Base-by-base conservation (phyloP, 495 filamentous ascomycete species). In the Penicillium riverlandense region DNA sequence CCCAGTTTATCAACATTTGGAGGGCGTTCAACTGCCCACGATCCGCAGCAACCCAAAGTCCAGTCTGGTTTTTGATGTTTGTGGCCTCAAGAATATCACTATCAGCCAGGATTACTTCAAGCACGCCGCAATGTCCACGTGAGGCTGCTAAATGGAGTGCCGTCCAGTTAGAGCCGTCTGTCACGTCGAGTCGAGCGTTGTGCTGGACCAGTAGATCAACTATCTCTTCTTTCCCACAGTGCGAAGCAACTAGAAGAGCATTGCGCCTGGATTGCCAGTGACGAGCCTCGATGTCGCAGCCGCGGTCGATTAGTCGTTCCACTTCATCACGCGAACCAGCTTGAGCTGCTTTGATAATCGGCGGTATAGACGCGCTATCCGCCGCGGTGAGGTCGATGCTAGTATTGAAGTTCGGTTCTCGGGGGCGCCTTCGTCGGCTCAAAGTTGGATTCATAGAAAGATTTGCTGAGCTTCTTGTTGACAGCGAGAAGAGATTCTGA, bases 181-280 rank as follows among this genome's bases (percentile, higher is more conserved):
- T n/a, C n/a, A n/a, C n/a, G n/a, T 48, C 54, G 1, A 69, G 39
- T 36, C 54, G 48, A n/a, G 68, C 71, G 35, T 60, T 56, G 22
- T 55, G 55, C 14, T 58, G 55, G 11, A 76, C 58, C 11, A 76
- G 47, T 8, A 71, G 37, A 11, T 54, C 62, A 6, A 73, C 69
- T 13, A 74, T 54, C 27, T 60, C 62, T 10, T 64, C 62, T 38
- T 69, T 68, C 11, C 68, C 72, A 52, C 69, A 71, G 41, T 74
- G 70, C n/a, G 67, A 49, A 37, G 71, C 71, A 32, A 76, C 70
- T 4, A 65, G 55, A 8, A 74, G 62, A 7, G 71, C 65, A 30
- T 62, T 76, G 22, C 67, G 49, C 11, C 61, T 54, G 8, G 69
- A 66, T 16, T 47, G 31, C 7, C 47, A 37, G 44, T 75, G 66